A percentile compares a stretch with the other conserved stretches of the same genome.
Evolutionary conservation across 176 grass and related monocot genomes (phyloP).

Genomic region (Ensete glaucum): DNA sequence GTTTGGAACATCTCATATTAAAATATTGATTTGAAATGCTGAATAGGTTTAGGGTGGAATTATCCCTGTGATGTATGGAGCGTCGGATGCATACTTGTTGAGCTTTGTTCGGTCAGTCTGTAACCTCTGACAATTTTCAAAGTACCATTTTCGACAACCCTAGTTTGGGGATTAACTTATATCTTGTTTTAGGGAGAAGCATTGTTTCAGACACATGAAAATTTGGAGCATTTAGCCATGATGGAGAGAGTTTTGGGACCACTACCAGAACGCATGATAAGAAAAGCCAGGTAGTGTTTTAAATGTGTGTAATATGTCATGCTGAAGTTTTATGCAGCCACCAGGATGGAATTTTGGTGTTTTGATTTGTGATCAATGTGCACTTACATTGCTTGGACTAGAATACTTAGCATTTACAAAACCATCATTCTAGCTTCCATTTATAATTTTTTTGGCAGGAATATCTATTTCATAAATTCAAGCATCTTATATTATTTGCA

Average conservation of each 20-base stretch:
- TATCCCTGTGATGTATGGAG: slow-evolving; percentile 96
- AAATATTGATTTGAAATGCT: not conserved
- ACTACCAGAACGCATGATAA: slow-evolving; percentile 70
- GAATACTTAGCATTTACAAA: no score
- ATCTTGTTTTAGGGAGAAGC: slow-evolving; percentile 60
- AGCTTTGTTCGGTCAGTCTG: slow-evolving; percentile 67
- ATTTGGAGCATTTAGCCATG: slow-evolving; percentile 92
- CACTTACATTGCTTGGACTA: no score
- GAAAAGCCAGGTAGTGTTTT: slow-evolving; percentile 48
- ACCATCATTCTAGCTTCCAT: no score
- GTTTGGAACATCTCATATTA: slow-evolving; percentile 24
- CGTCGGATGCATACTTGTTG: slow-evolving; percentile 81
- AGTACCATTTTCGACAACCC: not conserved
- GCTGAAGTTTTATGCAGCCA: not conserved
- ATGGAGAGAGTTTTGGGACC: slow-evolving; percentile 95
- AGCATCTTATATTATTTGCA: no score
- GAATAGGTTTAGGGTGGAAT: slow-evolving; percentile 71
- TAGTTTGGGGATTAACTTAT: slow-evolving; percentile 19
- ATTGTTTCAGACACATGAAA: slow-evolving; percentile 91
- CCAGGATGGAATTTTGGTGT: not conserved
- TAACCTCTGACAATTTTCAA: not conserved
- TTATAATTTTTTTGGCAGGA: no score
- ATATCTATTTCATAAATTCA: no score
- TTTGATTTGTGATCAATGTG: no score
- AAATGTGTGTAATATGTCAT: not conserved